These are phyloP conservation scores for Incumbomyces delicatus DNA, from an alignment of 2,329 filamentous ascomycete genomes.

Conservation along the genomic window DNA sequence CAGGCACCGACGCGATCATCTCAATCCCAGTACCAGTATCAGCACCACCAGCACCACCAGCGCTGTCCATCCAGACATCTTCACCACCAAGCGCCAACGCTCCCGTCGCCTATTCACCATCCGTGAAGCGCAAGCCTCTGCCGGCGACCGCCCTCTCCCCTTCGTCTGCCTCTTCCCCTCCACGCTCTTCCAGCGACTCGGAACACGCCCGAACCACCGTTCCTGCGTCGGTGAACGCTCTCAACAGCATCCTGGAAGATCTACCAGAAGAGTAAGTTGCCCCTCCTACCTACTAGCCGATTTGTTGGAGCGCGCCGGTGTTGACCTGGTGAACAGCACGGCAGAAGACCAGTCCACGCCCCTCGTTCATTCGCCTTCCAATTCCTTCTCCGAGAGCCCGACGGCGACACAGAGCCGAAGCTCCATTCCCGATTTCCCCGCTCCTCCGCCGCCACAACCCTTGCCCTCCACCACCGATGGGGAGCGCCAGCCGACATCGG, in stretches of 20 bases:
- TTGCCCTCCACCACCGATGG: background rate
- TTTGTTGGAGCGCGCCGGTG: background rate
- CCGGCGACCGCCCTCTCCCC: constrained; percentile 40
- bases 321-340: background rate
- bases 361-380: background rate
- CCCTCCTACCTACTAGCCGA: constrained; percentile 3
- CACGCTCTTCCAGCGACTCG: background rate
- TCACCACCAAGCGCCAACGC: constrained; percentile 7
- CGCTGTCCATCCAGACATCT: constrained; percentile 12
- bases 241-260: background rate
- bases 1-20: background rate
- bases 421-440: constrained; percentile 5
- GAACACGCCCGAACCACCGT: background rate
- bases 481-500: background rate
- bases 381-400: constrained; percentile 1
- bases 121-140: constrained; percentile 45
- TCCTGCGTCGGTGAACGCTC: constrained; percentile 2
- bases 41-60: constrained; percentile 14
- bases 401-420: background rate
- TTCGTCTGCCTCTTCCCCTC: constrained; percentile 19
- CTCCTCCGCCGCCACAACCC: background rate
- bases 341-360: background rate
- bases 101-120: background rate
- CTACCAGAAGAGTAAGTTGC: constrained; percentile 9
- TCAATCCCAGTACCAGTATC: too few relatives aligned